phyloP scores from a whole-genome alignment of 768 basidiomycete species.

The Russula compacta region DNA sequence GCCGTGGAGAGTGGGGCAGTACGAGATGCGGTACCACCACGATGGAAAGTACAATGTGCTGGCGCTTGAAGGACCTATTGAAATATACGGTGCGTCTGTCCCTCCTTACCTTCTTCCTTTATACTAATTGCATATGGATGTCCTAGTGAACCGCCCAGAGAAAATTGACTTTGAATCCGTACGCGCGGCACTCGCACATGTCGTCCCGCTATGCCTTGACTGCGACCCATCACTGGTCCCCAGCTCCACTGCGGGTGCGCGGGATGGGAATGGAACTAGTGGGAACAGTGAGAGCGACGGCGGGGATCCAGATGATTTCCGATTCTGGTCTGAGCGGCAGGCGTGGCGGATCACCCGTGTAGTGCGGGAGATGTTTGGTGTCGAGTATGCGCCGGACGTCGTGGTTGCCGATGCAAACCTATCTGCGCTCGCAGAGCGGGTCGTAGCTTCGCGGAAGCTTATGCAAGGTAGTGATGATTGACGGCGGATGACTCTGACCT shows the following conservation, averaged over 20 bases:
- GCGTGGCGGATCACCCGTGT: constrained; percentile 80
- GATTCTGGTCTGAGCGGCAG: constrained; percentile 86
- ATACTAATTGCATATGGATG: not conserved
- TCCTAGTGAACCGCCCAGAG: constrained; percentile 58
- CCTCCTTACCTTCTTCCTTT: too few species aligned
- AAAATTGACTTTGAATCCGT: constrained; percentile 57
- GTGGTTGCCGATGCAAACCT: constrained; percentile 92
- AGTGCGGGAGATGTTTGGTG: constrained; percentile 73
- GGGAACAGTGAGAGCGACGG: constrained; percentile 29
- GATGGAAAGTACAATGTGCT: constrained; percentile 98
- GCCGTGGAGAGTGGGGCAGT: constrained; percentile 79
- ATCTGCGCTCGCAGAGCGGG: constrained; percentile 71
- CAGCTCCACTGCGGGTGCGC: constrained; percentile 26
- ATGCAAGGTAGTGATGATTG: not conserved
- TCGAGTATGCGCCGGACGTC: constrained; percentile 86
- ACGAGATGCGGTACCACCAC: constrained; percentile 93
- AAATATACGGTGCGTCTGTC: constrained; percentile 69
- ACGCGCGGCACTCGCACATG: constrained; percentile 54
- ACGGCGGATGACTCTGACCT: too few species aligned
- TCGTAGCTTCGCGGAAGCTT: constrained; percentile 61
- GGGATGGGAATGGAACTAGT: constrained; percentile 15
- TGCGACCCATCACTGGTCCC: constrained; percentile 79
- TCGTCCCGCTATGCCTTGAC: constrained; percentile 83
- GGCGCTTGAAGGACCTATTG: constrained; percentile 73
- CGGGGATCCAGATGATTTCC: constrained; percentile 85